A percentile compares a stretch with the other conserved stretches of the same genome.
These are phyloP conservation scores for Cenococcum geophilum DNA, from an alignment of 495 filamentous ascomycete species.

Conservation along the genomic window DNA sequence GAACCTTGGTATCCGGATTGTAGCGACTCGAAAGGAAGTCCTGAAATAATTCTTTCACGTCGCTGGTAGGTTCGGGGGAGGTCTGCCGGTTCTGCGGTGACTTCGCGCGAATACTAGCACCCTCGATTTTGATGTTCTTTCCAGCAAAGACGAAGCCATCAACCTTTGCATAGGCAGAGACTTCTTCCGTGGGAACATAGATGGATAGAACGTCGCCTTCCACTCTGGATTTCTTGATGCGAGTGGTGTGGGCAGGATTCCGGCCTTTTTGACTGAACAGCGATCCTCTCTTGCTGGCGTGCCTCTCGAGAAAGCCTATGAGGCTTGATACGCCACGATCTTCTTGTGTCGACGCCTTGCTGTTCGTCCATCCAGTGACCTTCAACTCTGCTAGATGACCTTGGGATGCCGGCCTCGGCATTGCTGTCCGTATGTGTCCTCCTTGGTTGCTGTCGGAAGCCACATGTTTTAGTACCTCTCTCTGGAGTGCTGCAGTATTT, in stretches of 20 bases:
- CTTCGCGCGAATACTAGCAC: constrained; percentile 28
- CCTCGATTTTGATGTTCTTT: constrained; percentile 41
- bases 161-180: constrained; percentile 21
- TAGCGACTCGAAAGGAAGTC: constrained; percentile 69
- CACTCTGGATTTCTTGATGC: constrained; percentile 45
- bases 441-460: not conserved
- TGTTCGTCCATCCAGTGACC: constrained; percentile 66
- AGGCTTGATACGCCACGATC: constrained; percentile 68
- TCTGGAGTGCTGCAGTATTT: constrained; percentile 3
- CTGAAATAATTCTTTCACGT: constrained; percentile 42
- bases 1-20: constrained; percentile 58
- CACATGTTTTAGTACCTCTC: constrained; percentile 2
- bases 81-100: constrained; percentile 32
- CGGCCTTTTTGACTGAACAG: constrained; percentile 39
- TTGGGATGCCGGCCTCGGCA: not conserved
- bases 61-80: constrained; percentile 39
- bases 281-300: constrained; percentile 52
- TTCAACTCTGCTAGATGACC: constrained; percentile 39
- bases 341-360: constrained; percentile 62
- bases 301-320: constrained; percentile 75
- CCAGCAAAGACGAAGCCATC: constrained; percentile 61
- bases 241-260: constrained; percentile 51
- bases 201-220: constrained; percentile 50
- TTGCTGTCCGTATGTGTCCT: not conserved
- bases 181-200: constrained; percentile 18